Evolutionary conservation across 495 filamentous ascomycete species (phyloP).

Genomic region (Tuber microsphaerosporum): DNA sequence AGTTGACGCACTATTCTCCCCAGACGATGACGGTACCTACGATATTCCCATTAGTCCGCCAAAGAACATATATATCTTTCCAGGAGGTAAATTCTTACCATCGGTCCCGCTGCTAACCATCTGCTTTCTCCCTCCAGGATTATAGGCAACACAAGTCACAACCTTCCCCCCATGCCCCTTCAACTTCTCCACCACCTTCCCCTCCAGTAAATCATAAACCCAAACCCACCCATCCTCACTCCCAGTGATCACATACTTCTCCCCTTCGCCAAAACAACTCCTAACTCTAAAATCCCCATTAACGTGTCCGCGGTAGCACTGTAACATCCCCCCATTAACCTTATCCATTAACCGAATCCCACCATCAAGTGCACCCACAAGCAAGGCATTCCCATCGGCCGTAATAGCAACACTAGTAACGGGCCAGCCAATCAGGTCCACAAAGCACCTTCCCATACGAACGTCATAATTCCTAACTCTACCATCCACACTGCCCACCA

Average conservation of each 20-base stretch:
- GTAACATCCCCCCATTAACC: constrained; percentile 61
- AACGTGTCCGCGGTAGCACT: constrained; percentile 57
- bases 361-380: constrained; percentile 71
- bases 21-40: constrained; percentile 37
- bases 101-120: constrained; percentile 39
- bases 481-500: constrained; percentile 78
- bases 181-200: constrained; percentile 57
- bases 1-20: constrained; percentile 22
- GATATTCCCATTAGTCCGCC: constrained; percentile 9
- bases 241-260: constrained; percentile 74
- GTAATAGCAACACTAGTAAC: constrained; percentile 66
- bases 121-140: constrained; percentile 37
- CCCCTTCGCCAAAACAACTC: constrained; percentile 63
- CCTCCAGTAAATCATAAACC: constrained; percentile 84
- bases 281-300: constrained; percentile 64
- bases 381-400: constrained; percentile 61
- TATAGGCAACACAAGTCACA: constrained; percentile 47
- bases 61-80: background rate
- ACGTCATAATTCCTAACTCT: constrained; percentile 77
- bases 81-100: constrained; percentile 20
- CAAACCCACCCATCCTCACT: constrained; percentile 71
- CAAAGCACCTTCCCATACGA: constrained; percentile 64
- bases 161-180: constrained; percentile 54
- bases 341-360: constrained; percentile 76
- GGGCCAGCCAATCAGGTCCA: constrained; percentile 62